Evolutionary conservation across 192 early-diverging fungal genomes (phyloP), one percentile per base, ranked within the genome.

Genomic region (Coemansia sp.): DNA sequence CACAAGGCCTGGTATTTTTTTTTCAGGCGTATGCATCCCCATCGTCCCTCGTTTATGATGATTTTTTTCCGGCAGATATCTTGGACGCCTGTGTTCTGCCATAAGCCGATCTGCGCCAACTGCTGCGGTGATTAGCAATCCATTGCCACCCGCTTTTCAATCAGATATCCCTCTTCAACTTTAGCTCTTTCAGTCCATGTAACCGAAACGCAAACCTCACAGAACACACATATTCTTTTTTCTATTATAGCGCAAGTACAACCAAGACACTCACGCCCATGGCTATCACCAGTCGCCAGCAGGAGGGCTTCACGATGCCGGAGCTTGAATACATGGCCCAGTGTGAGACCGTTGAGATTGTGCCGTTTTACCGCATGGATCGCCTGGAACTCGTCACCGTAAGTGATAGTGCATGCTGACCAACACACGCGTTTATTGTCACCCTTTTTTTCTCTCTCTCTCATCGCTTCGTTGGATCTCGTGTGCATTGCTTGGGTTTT

Each of bases 241-340:
- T 26, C 26, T 26, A 26, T 26, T 26, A 26, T 26, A 26, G 26
- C 3, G 26, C 26, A 26, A 26, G 3, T n/a, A 55, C 0, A n/a
- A 26, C 8, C 18, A 18, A 26, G 13, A n/a, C 11, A 26, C 4
- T 26, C 19, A 26, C 21, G 39, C 16, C 41, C 41, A 83, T 83
- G 80, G 68, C 80, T 39, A 71, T 69, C 55, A 77, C 63, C 12
- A 64, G 42, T 39, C 75, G 69, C 16, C 80, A 83, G 69, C 63
- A 54, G 11, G 72, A 71, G 62, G 80, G 75, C 52, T 83, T 97
- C 52, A 89, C 92, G 0, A 92, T 93, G 47, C 86, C 86, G 22
- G 93, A 95, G 75, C 85, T 95, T 52, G 93, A 96, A 65, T 96
- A 95, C 76, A 60, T 95, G 40, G 93, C 93, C 9, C 92, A 93